phyloP scores from a whole-genome alignment of 1,284 basidiomycete species.

The Ustilago trichophora region DNA sequence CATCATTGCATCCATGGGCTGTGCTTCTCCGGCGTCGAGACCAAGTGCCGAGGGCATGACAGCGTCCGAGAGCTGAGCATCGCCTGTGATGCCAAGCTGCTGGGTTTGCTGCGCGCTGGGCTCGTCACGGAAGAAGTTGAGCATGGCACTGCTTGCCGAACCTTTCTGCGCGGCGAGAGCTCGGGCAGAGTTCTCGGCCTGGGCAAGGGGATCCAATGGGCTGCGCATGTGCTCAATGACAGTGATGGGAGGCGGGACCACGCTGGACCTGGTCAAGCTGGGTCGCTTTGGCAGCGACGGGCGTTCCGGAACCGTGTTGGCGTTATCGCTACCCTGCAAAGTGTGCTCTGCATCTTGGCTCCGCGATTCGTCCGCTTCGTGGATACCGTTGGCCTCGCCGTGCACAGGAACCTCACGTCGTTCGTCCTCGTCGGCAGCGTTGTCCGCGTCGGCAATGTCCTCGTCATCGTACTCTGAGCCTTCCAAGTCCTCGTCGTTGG shows the following conservation, averaged over 20 bases:
- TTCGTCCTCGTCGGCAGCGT: too few species aligned
- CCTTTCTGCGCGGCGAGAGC: slow-evolving; percentile 39
- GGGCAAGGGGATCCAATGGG: slow-evolving; percentile 29
- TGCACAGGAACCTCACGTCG: neutral
- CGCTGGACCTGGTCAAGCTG: slow-evolving; percentile 49
- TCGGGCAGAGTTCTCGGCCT: slow-evolving; percentile 32
- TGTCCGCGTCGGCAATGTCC: slow-evolving; percentile 16
- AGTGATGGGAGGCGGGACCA: slow-evolving; percentile 44
- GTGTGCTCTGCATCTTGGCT: neutral
- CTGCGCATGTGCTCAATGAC: slow-evolving; percentile 21
- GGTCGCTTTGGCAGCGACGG: slow-evolving; percentile 52
- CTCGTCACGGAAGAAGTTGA: slow-evolving; percentile 49
- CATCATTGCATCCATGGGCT: slow-evolving; percentile 24
- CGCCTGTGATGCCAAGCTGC: slow-evolving; percentile 15
- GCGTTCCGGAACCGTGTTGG: slow-evolving; percentile 5
- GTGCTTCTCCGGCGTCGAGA: slow-evolving; percentile 28
- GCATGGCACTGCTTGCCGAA: slow-evolving; percentile 37
- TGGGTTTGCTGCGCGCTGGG: slow-evolving; percentile 10
- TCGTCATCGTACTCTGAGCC: slow-evolving; percentile 52
- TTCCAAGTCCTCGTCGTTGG: slow-evolving; percentile 51
- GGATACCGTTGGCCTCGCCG: neutral
- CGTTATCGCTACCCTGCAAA: neutral
- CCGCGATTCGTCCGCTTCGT: neutral
- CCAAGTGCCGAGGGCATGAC: slow-evolving; percentile 43
- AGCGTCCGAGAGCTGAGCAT: slow-evolving; percentile 28